These are phyloP conservation scores for Tricladium varicosporioides DNA, from an alignment of 2,329 filamentous ascomycete species.

Conservation along the genomic window DNA sequence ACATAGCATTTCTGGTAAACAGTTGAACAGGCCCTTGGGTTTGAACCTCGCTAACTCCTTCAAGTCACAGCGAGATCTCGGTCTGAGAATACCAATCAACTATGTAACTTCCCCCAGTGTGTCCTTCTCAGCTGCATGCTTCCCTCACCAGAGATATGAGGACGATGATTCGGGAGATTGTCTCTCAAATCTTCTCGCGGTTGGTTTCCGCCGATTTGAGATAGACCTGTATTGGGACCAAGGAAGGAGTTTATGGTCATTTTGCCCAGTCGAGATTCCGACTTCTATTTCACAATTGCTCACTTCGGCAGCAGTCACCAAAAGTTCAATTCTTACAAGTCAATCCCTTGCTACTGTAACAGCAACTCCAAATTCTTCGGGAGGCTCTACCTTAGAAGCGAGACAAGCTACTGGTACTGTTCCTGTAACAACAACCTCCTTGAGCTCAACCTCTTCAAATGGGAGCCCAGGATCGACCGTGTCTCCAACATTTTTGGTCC, in stretches of 20 bases:
- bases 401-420: background rate
- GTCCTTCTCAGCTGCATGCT: constrained; percentile 57
- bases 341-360: no score
- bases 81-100: constrained; percentile 59
- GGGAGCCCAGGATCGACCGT: background rate
- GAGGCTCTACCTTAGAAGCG: background rate
- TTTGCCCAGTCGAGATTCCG: constrained; percentile 58
- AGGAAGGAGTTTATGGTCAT: constrained; percentile 50
- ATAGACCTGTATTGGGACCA: constrained; percentile 65
- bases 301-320: constrained; percentile 10
- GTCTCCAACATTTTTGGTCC: background rate
- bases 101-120: constrained; percentile 57
- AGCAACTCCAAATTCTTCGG: background rate
- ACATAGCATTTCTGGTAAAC: constrained; percentile 27
- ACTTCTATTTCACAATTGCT: constrained; percentile 19
- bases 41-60: constrained; percentile 9
- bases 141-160: constrained; percentile 51
- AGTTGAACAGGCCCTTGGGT: background rate
- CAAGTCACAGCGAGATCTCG: constrained; percentile 60
- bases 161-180: constrained; percentile 50
- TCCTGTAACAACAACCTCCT: background rate
- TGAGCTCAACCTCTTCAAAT: background rate
- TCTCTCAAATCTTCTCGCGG: constrained; percentile 59
- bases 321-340: background rate
- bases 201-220: constrained; percentile 56